Evolutionary conservation across 768 basidiomycete species (phyloP), one percentile per base, ranked within the genome.

Genomic region (Pluteus cervinus): DNA sequence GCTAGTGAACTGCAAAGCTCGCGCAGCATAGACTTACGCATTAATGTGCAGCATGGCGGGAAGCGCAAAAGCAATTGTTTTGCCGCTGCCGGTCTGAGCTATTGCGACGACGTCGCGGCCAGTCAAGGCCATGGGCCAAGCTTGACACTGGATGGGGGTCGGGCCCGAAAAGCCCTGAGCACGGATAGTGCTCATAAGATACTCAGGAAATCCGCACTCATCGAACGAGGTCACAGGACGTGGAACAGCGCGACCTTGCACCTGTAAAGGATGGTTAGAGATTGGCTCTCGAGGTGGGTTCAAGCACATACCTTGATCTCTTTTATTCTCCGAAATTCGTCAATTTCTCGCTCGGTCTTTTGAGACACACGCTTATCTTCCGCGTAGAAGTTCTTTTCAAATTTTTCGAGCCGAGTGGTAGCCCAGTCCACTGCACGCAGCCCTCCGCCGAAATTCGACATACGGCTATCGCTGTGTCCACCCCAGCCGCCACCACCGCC

Each of bases 11-110:
- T 26, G 9, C 6, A 17, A 15, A 17, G 26, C 5, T 11, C 11
- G 11, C 20, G 23, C 21, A 15, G 24, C 26, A 41, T 29, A 34
- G 20, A 69, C 86, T 47, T 54, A 90, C 87, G 96, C 96, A 75
- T 98, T 99, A 68, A 99, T 99, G 64, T 99, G 96, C 23, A 99
- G 73, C 94, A 98, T 99, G 34, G 96, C 94, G 26, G 96, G 96
- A 30, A 99, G 81, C 39, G 96, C 94, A 58, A 99, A 99, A 7
- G 93, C 80, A 40, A 99, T 97, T 5, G 96, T 99, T 69, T 99
- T 99, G 40, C 96, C 96, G 60, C 89, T 93, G 40, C 96, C 96
- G 7, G 96, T 99, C 62, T 97, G 93, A 24, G 96, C 93, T 50
- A 99, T 90, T 39, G 94, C 96, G 30, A 94, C 86, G 25, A 97